Evolutionary conservation across 140 eudicot genomes (phyloP).

Genomic region (Bidens hawaiensis): DNA sequence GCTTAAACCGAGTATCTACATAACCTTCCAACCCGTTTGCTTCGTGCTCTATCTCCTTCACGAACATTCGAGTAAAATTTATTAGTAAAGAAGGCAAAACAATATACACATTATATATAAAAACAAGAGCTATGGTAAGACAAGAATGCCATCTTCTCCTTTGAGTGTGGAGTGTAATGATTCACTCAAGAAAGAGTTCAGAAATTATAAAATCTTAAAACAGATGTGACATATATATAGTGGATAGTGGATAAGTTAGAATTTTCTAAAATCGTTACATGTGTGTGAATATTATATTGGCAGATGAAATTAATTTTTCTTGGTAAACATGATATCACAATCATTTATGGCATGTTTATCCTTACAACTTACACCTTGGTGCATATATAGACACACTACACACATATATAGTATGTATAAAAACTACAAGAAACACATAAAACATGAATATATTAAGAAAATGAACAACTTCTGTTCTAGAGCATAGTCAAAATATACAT

Average conservation of each 20-base stretch:
- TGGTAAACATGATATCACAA: too few species aligned
- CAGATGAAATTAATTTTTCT: not conserved
- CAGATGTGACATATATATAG: not conserved
- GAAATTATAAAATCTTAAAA: not conserved
- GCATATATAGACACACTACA: too few species aligned
- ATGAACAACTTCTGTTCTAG: too few species aligned
- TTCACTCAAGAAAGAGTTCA: too few species aligned
- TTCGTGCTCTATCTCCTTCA: constrained; percentile 45
- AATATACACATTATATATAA: not conserved
- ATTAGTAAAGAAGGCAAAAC: not conserved
- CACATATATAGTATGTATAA: too few species aligned
- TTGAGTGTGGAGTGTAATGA: not conserved
- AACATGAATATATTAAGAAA: too few species aligned
- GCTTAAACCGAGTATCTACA: constrained; percentile 51
- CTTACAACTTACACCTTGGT: too few species aligned
- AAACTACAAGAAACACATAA: too few species aligned
- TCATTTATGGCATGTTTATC: too few species aligned
- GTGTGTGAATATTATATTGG: not conserved
- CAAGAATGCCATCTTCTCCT: constrained; percentile 11
- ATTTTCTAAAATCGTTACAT: too few species aligned
- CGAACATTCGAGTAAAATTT: not conserved
- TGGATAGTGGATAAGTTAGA: not conserved
- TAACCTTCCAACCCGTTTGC: constrained; percentile 57
- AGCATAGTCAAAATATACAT: too few species aligned
- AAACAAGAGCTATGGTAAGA: not conserved